Evolutionary conservation across 2,329 filamentous ascomycete species (phyloP), one percentile per base, ranked within the genome.

Genomic region (Fusarium citri): DNA sequence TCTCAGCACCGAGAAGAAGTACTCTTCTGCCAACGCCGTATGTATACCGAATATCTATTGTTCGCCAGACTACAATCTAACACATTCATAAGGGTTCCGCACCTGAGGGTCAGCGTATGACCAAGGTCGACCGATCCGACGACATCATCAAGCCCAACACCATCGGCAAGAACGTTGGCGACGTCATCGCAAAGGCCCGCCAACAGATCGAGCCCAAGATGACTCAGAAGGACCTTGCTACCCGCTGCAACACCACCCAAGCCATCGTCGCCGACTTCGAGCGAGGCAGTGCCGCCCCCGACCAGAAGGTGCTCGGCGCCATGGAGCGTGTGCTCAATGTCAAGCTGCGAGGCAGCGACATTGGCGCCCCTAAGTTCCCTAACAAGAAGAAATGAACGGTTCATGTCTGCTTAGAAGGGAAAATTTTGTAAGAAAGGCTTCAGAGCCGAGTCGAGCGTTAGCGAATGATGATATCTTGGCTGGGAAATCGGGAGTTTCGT

Each of bases 141-240:
- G 96, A 98, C 80, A 97, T 98, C 83, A 91, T 98, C 83, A 97
- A 97, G 86, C 94, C 94, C 78, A 97, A 97, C 85, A 97, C 94
- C 48, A 86, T 98, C 63, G 94, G 94, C 79, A 86, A 87, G 77
- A 86, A 88, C 59, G 93, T 98, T 71, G 94, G 92, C 76, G 89
- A 93, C 72, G 92, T 91, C 72, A 98, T 98, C 83, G 87, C 89
- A 77, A 88, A 91, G 77, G 89, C 92, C 59, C 92, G 96, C 71
- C 90, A 89, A 79, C 89, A 91, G 79, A 91, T 93, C 80, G 92
- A 92, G 82, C 94, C 94, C 82, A 96, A 97, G 85, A 95, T 98
- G 93, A 97, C 94, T 60, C 96, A 98, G 83, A 97, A 97, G 82
- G 88, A 91, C 72, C 85, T 91, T 42, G 95, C 94, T 66, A 94